Evolutionary conservation across 2,329 filamentous ascomycete species (phyloP).

Genomic region (Didymella segeticola): DNA sequence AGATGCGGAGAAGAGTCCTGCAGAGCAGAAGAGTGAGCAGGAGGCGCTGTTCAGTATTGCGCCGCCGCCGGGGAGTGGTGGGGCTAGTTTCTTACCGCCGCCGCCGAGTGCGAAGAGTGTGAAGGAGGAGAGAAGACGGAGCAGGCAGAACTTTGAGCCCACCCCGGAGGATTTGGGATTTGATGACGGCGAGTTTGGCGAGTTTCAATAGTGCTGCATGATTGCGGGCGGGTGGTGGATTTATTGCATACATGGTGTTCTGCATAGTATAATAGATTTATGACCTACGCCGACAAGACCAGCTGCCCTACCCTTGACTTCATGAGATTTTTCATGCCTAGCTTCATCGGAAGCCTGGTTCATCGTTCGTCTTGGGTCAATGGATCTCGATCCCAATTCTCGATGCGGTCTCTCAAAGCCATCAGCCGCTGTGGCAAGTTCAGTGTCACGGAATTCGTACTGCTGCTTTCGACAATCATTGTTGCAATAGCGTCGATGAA

Average conservation of each 20-base stretch:
- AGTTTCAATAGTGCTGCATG: conserved; percentile 65
- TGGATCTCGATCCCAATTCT: background rate
- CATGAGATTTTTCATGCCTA: background rate
- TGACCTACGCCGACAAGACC: background rate
- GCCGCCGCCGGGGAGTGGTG: conserved; percentile 65
- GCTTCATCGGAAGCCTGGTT: background rate
- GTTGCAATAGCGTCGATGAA: conserved; percentile 9
- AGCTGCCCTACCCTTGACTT: background rate
- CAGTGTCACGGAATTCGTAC: background rate
- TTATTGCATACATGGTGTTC: conserved; percentile 19
- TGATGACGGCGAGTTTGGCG: conserved; percentile 87
- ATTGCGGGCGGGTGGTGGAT: background rate
- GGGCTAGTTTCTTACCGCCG: conserved; percentile 64
- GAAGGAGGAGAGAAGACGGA: conserved; percentile 66
- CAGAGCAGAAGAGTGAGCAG: conserved; percentile 49
- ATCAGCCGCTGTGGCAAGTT: background rate
- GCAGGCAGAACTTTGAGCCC: conserved; percentile 53
- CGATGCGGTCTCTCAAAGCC: background rate
- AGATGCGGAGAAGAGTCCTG: conserved; percentile 50
- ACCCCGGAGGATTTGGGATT: conserved; percentile 73
- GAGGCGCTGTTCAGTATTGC: conserved; percentile 73
- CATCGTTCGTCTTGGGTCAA: no score
- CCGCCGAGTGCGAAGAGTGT: conserved; percentile 69
- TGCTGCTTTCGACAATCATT: background rate
- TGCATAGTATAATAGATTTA: conserved; percentile 27